Evolutionary conservation across 345 rosid species (phyloP).

Genomic region (Eucalyptus viminalis): DNA sequence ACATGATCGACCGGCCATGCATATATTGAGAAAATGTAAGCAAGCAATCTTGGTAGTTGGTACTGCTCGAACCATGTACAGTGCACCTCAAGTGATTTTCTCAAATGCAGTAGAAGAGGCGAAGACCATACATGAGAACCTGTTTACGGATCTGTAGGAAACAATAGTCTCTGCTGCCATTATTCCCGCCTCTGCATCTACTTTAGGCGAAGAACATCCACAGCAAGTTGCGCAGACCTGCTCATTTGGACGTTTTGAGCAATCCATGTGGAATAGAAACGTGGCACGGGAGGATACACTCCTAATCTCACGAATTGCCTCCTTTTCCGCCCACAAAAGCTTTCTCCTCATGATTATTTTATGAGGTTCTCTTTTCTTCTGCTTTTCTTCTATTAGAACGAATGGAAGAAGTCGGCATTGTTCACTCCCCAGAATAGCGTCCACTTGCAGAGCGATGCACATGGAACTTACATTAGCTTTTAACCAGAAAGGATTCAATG

Average conservation of each 20-base stretch:
- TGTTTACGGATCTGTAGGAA: background rate
- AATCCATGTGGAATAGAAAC: background rate
- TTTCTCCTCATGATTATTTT: background rate
- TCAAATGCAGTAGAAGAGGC: too few relatives aligned
- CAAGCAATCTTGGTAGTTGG: background rate
- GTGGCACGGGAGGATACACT: background rate
- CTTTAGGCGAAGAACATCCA: background rate
- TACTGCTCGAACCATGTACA: background rate
- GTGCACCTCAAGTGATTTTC: too few relatives aligned
- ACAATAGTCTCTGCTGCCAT: background rate
- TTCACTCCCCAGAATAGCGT: background rate
- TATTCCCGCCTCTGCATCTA: background rate
- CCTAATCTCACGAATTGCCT: background rate
- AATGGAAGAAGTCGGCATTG: background rate
- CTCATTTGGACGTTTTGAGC: background rate
- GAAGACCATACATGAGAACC: too few relatives aligned
- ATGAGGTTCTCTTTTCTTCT: background rate
- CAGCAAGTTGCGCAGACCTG: background rate
- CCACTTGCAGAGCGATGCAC: background rate
- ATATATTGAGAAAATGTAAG: background rate
- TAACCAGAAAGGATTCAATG: background rate
- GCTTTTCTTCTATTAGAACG: background rate
- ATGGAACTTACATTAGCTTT: background rate
- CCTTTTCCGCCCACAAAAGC: background rate
- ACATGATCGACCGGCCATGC: background rate